phyloP scores from a whole-genome alignment of 225 moss, liverwort and hornwort species.

The Lunularia cruciata region DNA sequence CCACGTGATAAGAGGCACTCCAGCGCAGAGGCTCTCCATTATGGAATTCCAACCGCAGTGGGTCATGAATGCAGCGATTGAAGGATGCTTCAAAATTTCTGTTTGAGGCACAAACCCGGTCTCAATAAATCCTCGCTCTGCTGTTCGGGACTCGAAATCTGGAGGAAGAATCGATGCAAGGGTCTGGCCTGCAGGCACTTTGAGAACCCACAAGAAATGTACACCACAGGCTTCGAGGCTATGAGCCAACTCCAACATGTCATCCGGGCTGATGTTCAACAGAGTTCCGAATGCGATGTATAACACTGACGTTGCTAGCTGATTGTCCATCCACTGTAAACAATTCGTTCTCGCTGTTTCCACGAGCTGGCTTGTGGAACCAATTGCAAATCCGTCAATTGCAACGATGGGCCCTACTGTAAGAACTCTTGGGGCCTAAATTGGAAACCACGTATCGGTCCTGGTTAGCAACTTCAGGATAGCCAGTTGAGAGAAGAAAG shows the following conservation, averaged over 20 bases:
- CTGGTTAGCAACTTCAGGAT: too few relatives aligned
- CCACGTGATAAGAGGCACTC: conserved; percentile 58
- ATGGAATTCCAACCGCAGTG: conserved; percentile 65
- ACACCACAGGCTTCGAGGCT: conserved; percentile 45
- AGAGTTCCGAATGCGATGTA: conserved; percentile 46
- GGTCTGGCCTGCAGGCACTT: conserved; percentile 4
- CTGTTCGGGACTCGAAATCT: conserved; percentile 29
- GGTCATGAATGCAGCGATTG: conserved; percentile 50
- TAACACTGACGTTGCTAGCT: conserved; percentile 39
- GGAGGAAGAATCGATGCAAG: conserved; percentile 38
- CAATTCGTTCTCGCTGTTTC: conserved; percentile 14
- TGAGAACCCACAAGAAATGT: conserved; percentile 48
- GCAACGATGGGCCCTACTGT: conserved; percentile 24
- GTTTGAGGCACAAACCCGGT: conserved; percentile 45
- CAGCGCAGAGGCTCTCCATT: conserved; percentile 49
- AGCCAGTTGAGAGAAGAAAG: too few relatives aligned
- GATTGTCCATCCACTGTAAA: conserved; percentile 42
- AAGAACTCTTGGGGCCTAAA: conserved; percentile 17
- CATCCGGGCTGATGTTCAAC: conserved; percentile 10
- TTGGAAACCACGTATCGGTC: background rate
- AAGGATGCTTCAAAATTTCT: conserved; percentile 41
- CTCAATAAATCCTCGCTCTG: conserved; percentile 38
- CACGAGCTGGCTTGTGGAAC: background rate
- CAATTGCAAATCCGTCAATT: conserved; percentile 21
- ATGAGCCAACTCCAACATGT: conserved; percentile 37